A percentile compares a stretch with the other conserved stretches of the same genome.
These are phyloP conservation scores for Claviceps sp. DNA, from an alignment of 2,329 filamentous ascomycete genomes.

Conservation along the genomic window DNA sequence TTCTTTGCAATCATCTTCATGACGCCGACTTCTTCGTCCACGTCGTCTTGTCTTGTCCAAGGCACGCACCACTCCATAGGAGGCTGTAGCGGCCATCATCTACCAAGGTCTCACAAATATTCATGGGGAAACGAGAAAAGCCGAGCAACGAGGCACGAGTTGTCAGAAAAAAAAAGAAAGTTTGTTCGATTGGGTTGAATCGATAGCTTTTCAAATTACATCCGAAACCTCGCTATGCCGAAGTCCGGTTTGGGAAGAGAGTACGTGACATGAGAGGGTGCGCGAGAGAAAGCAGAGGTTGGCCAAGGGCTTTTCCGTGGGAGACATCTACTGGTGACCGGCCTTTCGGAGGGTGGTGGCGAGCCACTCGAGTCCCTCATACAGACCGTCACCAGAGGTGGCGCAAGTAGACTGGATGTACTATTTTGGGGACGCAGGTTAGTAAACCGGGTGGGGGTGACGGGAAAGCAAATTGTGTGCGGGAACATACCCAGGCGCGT, in stretches of 20 bases:
- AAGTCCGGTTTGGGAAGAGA: constrained; percentile 24
- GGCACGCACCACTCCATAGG: neutral
- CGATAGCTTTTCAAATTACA: constrained; percentile 44
- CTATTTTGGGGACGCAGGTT: constrained; percentile 29
- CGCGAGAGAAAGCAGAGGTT: constrained; percentile 20
- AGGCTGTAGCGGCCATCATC: constrained; percentile 1
- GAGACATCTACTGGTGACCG: constrained; percentile 46
- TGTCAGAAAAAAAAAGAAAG: constrained; percentile 27
- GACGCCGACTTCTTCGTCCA: neutral
- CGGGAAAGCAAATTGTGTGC: neutral
- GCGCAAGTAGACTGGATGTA: constrained; percentile 99
- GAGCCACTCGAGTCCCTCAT: constrained; percentile 95
- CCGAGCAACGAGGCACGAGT: constrained; percentile 16
- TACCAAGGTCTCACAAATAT: constrained; percentile 15
- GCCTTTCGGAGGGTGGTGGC: constrained; percentile 71
- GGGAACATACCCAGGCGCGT: constrained; percentile 82
- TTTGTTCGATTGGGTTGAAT: constrained; percentile 37
- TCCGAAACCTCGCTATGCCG: constrained; percentile 36
- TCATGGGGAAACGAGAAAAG: constrained; percentile 11
- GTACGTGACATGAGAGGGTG: constrained; percentile 27
- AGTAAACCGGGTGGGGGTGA: neutral
- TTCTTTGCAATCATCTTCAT: neutral
- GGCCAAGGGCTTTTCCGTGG: constrained; percentile 19
- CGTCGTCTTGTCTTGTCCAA: neutral
- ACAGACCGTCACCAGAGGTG: constrained; percentile 97